A percentile compares a stretch with the other conserved stretches of the same genome.
These are phyloP conservation scores for Vanderwaltozyma tropicalis DNA, from an alignment of 805 yeast genomes.

Conservation along the genomic window DNA sequence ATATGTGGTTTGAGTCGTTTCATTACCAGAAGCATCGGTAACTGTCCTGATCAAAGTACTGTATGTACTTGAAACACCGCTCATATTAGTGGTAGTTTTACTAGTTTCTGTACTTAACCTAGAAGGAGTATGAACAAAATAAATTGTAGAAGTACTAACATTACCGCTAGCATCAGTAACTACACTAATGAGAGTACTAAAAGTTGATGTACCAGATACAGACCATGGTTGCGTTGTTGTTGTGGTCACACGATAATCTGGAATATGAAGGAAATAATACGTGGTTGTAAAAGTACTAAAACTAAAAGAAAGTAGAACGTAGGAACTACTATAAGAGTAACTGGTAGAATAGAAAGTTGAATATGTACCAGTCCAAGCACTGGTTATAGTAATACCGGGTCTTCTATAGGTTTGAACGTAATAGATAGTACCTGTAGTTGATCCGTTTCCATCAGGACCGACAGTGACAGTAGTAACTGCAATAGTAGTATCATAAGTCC, in stretches of 20 bases:
- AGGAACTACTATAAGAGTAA: background rate
- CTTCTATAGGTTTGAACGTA: background rate
- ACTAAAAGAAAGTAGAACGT: background rate
- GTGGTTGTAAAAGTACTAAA: background rate
- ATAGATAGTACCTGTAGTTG: constrained; percentile 1
- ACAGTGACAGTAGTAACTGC: background rate
- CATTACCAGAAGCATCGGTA: background rate
- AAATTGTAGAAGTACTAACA: background rate
- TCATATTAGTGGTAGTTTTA: too few species aligned
- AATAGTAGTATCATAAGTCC: background rate
- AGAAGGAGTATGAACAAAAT: background rate
- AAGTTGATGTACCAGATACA: background rate
- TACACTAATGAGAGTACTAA: background rate
- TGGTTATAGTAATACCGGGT: background rate
- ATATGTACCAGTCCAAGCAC: constrained; percentile 1
- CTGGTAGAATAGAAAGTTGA: background rate
- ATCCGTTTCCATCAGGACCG: background rate
- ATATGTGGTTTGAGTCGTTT: background rate
- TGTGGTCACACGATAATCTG: background rate
- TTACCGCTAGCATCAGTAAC: background rate
- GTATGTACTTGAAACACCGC: too few species aligned
- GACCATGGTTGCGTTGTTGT: background rate
- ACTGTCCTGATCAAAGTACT: background rate
- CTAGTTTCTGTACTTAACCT: too few species aligned
- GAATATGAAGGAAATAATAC: background rate